Evolutionary conservation across 768 basidiomycete genomes (phyloP).

Genomic region (Hortiboletus flavorubellus): DNA sequence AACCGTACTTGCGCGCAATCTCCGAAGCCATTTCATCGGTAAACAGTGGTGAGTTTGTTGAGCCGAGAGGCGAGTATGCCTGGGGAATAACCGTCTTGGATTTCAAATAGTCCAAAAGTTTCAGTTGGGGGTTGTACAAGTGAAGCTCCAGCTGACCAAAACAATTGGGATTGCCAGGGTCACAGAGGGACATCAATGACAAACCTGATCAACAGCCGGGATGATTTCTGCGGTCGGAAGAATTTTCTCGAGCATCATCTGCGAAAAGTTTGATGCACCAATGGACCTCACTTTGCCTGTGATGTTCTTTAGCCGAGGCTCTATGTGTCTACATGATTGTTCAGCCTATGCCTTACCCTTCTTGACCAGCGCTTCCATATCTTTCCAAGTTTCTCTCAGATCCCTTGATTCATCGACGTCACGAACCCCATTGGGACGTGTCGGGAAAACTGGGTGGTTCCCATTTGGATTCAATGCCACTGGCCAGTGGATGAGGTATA

Average conservation of each 20-base stretch:
- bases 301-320: slow-evolving; percentile 3
- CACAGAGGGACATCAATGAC: slow-evolving; percentile 11
- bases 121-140: slow-evolving; percentile 71
- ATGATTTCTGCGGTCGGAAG: slow-evolving; percentile 62
- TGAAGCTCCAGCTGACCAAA: slow-evolving; percentile 62
- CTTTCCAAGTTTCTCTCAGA: slow-evolving; percentile 73
- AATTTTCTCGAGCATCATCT: slow-evolving; percentile 65
- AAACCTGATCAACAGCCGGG: slow-evolving; percentile 72
- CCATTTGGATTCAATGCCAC: slow-evolving; percentile 68
- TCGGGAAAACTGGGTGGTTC: slow-evolving; percentile 57
- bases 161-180: background rate
- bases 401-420: slow-evolving; percentile 68
- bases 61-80: slow-evolving; percentile 82
- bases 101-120: slow-evolving; percentile 58
- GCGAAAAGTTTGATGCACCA: slow-evolving; percentile 76
- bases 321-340: slow-evolving; percentile 2
- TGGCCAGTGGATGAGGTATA: slow-evolving; percentile 81
- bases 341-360: slow-evolving; percentile 41
- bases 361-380: slow-evolving; percentile 72
- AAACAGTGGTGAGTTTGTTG: slow-evolving; percentile 62
- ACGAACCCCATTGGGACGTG: slow-evolving; percentile 57
- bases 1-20: slow-evolving; percentile 56
- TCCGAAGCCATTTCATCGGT: slow-evolving; percentile 55
- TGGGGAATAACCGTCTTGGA: slow-evolving; percentile 66
- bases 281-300: slow-evolving; percentile 62